Evolutionary conservation across 1,284 basidiomycete species (phyloP).

Genomic region (Sphagnurus paluster): DNA sequence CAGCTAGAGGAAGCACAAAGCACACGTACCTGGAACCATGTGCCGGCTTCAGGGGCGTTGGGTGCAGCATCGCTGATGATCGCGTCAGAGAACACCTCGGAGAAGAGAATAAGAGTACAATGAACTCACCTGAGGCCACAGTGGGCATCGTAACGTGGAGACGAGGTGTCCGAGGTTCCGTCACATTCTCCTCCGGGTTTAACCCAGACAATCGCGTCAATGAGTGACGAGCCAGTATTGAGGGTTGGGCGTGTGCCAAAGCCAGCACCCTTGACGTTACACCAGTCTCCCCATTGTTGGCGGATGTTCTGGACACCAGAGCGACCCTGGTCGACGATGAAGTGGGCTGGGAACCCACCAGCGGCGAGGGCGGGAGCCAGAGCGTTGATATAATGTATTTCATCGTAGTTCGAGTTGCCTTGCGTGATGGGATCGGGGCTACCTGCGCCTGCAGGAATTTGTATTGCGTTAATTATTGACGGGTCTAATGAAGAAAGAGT

Average conservation of each 20-base stretch:
- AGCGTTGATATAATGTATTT: slow-evolving; percentile 23
- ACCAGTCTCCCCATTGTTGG: slow-evolving; percentile 17
- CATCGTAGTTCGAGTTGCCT: slow-evolving; percentile 46
- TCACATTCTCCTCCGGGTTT: slow-evolving; percentile 55
- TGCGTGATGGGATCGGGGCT: slow-evolving; percentile 60
- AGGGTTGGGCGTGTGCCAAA: slow-evolving; percentile 49
- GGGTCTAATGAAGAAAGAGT: too few relatives aligned
- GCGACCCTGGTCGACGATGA: slow-evolving; percentile 29
- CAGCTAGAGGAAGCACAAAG: neutral
- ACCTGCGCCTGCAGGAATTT: slow-evolving; percentile 33
- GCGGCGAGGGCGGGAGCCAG: slow-evolving; percentile 23
- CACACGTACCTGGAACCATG: neutral
- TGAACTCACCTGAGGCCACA: slow-evolving; percentile 29
- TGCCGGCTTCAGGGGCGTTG: slow-evolving; percentile 6
- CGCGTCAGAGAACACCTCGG: neutral
- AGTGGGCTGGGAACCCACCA: slow-evolving; percentile 24
- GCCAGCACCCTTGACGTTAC: slow-evolving; percentile 43
- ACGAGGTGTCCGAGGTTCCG: slow-evolving; percentile 48
- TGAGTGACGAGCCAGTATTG: slow-evolving; percentile 37
- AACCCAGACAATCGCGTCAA: slow-evolving; percentile 53
- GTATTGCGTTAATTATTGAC: slow-evolving; percentile 1
- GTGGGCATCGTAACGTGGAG: slow-evolving; percentile 44
- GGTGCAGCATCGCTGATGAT: neutral
- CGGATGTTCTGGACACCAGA: slow-evolving; percentile 17
- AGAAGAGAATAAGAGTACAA: neutral